Percentiles rank a stretch among this genome's conserved stretches.
Conservation (phyloP, 768 basidiomycete genomes). For the Tricholoma matsutake region DNA sequence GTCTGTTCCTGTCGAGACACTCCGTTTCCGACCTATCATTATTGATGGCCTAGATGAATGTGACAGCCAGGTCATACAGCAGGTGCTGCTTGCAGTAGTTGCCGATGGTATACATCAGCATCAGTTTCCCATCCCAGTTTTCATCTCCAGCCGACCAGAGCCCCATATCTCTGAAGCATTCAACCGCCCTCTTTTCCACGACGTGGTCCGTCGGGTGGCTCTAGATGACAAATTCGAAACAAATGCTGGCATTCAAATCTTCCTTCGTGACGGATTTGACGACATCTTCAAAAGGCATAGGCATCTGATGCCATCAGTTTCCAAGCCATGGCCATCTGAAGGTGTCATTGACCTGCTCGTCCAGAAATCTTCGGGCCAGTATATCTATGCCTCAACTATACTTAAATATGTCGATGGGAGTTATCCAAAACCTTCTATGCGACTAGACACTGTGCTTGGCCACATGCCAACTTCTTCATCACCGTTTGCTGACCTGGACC, state of each 20-base stretch:
- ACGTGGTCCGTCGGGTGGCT: background rate
- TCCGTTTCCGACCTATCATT: background rate
- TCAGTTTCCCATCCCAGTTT: background rate
- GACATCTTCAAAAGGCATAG: background rate
- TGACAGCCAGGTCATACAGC: background rate
- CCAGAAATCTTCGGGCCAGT: slow-evolving; percentile 5
- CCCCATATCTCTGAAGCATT: background rate
- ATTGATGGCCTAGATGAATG: slow-evolving; percentile 2
- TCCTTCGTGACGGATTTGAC: slow-evolving; percentile 1
- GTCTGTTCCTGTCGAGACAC: background rate
- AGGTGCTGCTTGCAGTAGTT: background rate
- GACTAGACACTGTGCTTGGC: background rate
- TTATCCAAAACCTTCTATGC: background rate
- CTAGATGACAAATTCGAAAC: background rate
- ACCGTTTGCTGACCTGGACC: background rate
- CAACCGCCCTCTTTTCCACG: background rate
- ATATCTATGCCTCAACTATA: slow-evolving; percentile 8
- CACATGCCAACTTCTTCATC: background rate
- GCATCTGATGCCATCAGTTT: background rate
- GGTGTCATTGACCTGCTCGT: background rate
- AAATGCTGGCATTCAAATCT: background rate
- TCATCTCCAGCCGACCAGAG: slow-evolving; percentile 1
- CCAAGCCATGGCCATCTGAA: slow-evolving; percentile 5
- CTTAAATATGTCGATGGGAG: background rate
- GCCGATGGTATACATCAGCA: background rate